Evolutionary conservation across 2,329 filamentous ascomycete genomes (phyloP), one percentile per base, ranked within the genome.

Genomic region (Tolypocladium tundrense): DNA sequence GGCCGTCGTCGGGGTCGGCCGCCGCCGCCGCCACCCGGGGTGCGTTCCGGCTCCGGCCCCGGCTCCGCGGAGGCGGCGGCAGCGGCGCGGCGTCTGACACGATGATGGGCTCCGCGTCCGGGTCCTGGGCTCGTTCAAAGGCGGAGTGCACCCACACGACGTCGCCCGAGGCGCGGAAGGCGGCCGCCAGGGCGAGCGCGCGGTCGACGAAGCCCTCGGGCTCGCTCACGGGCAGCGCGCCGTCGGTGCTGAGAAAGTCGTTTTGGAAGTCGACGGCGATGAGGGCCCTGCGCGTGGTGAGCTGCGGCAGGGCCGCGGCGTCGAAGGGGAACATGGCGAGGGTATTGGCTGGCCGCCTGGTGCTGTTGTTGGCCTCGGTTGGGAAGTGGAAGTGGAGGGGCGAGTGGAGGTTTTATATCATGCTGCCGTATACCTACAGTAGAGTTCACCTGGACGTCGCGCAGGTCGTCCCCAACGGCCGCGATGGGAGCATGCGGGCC

Each of bases 181-280:
- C 81, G 13, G 82, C 80, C 48, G 87, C 85, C 2, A 97, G 77
- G 8, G 80, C 73, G 24, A 85, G 75, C 48, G 91, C 82, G 35
- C 83, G 84, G 43, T 87, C 79, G 51, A 94, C 70, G 61, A 92
- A 90, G 11, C 83, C 82, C 4, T 80, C 72, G 3, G 85, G 84
- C 50, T 83, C 79, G 41, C 76, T 76, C 55, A 92, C 83, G 14
- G 85, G 81, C 24, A 97, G 73, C 33, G 85, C 82, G 57, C 89
- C 88, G 55, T 84, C 79, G 1, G 82, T 74, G 8, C 84, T 79
- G 59, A 95, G 75, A 67, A 97, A 96, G 70, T 97, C 93, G 66
- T 95, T 91, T 68, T 97, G 94, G 41, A 96, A 83, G 67, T 96
- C 93, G 62, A 97, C 80, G 21, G 95, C 76, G 24, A 97, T 77